Evolutionary conservation across 108 stramenopile genomes (phyloP).

Genomic region (Skeletonema potamos): DNA sequence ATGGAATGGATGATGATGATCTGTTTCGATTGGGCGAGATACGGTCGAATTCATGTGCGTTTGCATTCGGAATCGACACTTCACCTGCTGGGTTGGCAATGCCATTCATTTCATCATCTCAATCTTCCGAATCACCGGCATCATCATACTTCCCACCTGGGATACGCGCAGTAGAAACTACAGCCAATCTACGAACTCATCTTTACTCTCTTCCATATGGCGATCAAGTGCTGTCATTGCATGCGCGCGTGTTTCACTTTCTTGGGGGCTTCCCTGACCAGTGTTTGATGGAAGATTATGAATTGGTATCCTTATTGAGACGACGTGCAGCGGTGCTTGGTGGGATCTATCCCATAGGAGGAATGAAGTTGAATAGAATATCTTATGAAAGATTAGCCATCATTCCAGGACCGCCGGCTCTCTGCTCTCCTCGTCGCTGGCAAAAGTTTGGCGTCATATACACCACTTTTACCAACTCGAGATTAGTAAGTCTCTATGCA

Average conservation of each 20-base stretch:
- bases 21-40: background rate
- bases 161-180: conserved; percentile 57
- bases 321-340: conserved; percentile 48
- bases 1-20: conserved; percentile 2
- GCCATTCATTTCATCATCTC: conserved; percentile 14
- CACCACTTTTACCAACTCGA: conserved; percentile 52
- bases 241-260: conserved; percentile 59
- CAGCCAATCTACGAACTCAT: conserved; percentile 58
- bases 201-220: conserved; percentile 83
- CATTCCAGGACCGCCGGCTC: conserved; percentile 49
- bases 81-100: conserved; percentile 45
- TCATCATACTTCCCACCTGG: conserved; percentile 51
- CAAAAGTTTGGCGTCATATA: conserved; percentile 77
- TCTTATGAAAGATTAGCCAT: conserved; percentile 43
- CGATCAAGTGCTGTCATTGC: conserved; percentile 80
- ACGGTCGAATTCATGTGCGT: conserved; percentile 61
- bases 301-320: conserved; percentile 69
- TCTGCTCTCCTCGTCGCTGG: conserved; percentile 85
- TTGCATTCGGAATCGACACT: conserved; percentile 75
- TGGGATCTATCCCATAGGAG: background rate
- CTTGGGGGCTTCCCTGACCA: conserved; percentile 88
- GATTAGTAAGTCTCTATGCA: conserved; percentile 53
- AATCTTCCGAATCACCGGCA: too few relatives aligned
- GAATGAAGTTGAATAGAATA: background rate
- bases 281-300: conserved; percentile 91